These are phyloP conservation scores for Colletotrichum somersetense DNA, from an alignment of 2,329 filamentous ascomycete genomes.

Conservation along the genomic window DNA sequence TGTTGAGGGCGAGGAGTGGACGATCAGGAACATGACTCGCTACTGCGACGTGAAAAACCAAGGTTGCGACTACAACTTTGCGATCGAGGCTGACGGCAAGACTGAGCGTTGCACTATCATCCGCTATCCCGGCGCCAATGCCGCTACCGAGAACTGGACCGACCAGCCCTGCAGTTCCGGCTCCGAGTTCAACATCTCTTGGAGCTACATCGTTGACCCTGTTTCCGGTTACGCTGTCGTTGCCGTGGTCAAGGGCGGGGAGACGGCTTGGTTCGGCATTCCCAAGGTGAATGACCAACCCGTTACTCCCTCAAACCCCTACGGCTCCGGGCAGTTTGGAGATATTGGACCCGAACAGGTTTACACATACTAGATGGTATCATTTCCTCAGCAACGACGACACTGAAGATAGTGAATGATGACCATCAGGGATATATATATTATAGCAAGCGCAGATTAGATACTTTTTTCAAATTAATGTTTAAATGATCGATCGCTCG, in stretches of 20 bases:
- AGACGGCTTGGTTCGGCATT: slow-evolving; percentile 29
- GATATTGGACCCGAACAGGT: slow-evolving; percentile 36
- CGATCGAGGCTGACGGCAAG: slow-evolving; percentile 26
- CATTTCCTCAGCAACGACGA: no score
- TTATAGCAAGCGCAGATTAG: no score
- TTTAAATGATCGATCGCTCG: no score
- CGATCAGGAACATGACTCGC: slow-evolving; percentile 30
- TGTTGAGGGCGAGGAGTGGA: slow-evolving; percentile 28
- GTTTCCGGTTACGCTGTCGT: slow-evolving; percentile 18
- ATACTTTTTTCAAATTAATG: no score
- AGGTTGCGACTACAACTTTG: slow-evolving; percentile 38
- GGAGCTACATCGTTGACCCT: slow-evolving; percentile 18
- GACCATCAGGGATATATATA: no score
- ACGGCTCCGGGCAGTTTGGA: slow-evolving; percentile 34
- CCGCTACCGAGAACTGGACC: slow-evolving; percentile 32
- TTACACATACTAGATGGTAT: no score
- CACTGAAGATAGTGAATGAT: no score
- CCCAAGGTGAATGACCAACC: slow-evolving; percentile 31
- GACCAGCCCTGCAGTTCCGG: slow-evolving; percentile 31
- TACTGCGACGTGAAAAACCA: slow-evolving; percentile 24
- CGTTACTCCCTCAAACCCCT: slow-evolving; percentile 34
- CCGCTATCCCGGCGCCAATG: slow-evolving; percentile 20
- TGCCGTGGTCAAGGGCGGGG: slow-evolving; percentile 14
- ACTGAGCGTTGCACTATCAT: slow-evolving; percentile 27
- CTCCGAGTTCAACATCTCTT: slow-evolving; percentile 31